Percentiles rank a stretch among this genome's conserved stretches.
Conservation (phyloP, 164 flowering plant species). For the Stephania cephalantha region DNA sequence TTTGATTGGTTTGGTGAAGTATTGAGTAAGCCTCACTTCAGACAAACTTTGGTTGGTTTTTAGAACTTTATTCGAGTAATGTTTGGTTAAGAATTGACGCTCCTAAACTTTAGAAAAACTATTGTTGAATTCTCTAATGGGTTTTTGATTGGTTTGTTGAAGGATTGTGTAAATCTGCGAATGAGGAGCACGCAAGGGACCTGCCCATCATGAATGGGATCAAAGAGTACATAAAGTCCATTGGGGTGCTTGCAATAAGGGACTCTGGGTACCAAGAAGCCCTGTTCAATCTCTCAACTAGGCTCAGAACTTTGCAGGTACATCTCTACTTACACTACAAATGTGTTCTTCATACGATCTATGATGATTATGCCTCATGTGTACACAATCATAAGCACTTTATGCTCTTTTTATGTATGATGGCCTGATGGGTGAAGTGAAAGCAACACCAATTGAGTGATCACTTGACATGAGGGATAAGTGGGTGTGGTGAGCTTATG, state of each 20-base stretch:
- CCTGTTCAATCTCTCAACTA: slow-evolving; percentile 34
- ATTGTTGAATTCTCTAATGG: background rate
- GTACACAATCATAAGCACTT: too few species aligned
- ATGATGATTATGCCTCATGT: too few species aligned
- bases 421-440: too few species aligned
- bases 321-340: background rate
- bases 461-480: too few species aligned
- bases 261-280: slow-evolving; percentile 45
- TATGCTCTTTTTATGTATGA: too few species aligned
- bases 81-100: too few species aligned
- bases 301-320: slow-evolving; percentile 55
- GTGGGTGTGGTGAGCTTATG: too few species aligned
- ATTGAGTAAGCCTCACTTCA: too few species aligned
- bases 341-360: too few species aligned
- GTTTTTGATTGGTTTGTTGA: slow-evolving; percentile 7
- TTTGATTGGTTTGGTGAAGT: too few species aligned
- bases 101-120: background rate
- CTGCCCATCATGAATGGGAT: slow-evolving; percentile 81
- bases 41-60: background rate
- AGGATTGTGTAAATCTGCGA: slow-evolving; percentile 55
- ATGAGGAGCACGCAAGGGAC: slow-evolving; percentile 66
- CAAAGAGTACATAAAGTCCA: slow-evolving; percentile 67
- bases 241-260: slow-evolving; percentile 53
- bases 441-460: too few species aligned
- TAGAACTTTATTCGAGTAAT: background rate